phyloP scores from a whole-genome alignment of 148 eudicot species.

The Silene latifolia region DNA sequence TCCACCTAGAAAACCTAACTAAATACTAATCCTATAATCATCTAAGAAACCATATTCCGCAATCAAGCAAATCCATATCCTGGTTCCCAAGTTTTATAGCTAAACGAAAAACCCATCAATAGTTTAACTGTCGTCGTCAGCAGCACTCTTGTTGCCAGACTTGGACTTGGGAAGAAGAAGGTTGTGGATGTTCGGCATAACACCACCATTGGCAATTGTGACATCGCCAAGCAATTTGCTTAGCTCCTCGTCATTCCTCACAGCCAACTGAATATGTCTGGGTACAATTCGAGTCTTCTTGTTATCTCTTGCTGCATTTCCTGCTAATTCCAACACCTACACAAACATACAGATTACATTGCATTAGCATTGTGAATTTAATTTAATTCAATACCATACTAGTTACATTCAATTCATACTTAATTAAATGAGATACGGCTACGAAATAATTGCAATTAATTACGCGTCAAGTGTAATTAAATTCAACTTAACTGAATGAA shows the following conservation, averaged over 20 bases:
- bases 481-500: background rate
- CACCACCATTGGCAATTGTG: constrained; percentile 89
- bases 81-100: no score
- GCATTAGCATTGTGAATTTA: background rate
- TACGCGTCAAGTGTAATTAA: background rate
- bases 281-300: constrained; percentile 85
- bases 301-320: constrained; percentile 91
- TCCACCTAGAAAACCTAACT: background rate
- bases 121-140: constrained; percentile 46
- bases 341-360: background rate
- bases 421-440: no score
- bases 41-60: background rate
- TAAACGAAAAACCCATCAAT: background rate
- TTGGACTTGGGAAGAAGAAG: constrained; percentile 70
- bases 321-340: constrained; percentile 81
- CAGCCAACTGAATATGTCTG: constrained; percentile 79
- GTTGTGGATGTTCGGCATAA: constrained; percentile 91
- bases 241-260: constrained; percentile 78
- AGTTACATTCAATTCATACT: no score
- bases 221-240: constrained; percentile 88
- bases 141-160: constrained; percentile 36
- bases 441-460: no score
- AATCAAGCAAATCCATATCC: no score
- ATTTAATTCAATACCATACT: no score
- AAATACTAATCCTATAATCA: background rate